Conservation (phyloP, 2,329 filamentous ascomycete genomes). For the Mycosphaerella sp. region DNA sequence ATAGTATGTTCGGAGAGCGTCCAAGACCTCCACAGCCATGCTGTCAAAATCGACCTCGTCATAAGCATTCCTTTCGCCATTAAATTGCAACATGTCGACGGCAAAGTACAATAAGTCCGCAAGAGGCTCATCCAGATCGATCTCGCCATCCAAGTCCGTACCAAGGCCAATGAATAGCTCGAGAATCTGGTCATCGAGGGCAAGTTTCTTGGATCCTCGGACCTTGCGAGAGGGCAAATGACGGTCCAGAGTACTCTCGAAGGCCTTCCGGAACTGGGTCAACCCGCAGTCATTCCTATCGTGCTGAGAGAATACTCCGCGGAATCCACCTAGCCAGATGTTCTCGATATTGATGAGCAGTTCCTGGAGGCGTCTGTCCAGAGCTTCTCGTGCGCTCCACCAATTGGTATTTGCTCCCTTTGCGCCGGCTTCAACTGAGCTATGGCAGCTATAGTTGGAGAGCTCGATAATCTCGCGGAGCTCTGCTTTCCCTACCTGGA, state of each 20-base stretch:
- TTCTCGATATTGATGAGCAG: slow-evolving; percentile 82
- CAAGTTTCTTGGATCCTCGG: slow-evolving; percentile 45
- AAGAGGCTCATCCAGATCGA: slow-evolving; percentile 80
- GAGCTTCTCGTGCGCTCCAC: slow-evolving; percentile 78
- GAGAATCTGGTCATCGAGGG: slow-evolving; percentile 62
- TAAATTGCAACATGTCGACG: slow-evolving; percentile 92
- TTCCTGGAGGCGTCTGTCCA: slow-evolving; percentile 71
- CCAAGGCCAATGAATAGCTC: slow-evolving; percentile 86
- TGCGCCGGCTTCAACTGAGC: slow-evolving; percentile 61
- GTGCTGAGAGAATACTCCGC: slow-evolving; percentile 81
- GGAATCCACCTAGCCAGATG: slow-evolving; percentile 92
- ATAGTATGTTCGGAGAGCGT: slow-evolving; percentile 77
- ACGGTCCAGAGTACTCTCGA: slow-evolving; percentile 73
- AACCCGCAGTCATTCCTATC: slow-evolving; percentile 58
- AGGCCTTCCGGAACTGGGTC: slow-evolving; percentile 67
- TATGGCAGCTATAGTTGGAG: slow-evolving; percentile 79
- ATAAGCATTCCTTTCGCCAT: slow-evolving; percentile 92
- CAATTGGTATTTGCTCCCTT: slow-evolving; percentile 74
- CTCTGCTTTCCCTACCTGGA: slow-evolving; percentile 71
- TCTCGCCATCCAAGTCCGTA: slow-evolving; percentile 59
- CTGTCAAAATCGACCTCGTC: slow-evolving; percentile 94
- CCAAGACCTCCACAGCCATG: slow-evolving; percentile 81
- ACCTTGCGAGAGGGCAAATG: slow-evolving; percentile 73
- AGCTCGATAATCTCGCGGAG: slow-evolving; percentile 73
- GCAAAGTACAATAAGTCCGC: slow-evolving; percentile 93